phyloP scores from a whole-genome alignment of 179 eudicot genomes.

The Corrigiola litoralis region DNA sequence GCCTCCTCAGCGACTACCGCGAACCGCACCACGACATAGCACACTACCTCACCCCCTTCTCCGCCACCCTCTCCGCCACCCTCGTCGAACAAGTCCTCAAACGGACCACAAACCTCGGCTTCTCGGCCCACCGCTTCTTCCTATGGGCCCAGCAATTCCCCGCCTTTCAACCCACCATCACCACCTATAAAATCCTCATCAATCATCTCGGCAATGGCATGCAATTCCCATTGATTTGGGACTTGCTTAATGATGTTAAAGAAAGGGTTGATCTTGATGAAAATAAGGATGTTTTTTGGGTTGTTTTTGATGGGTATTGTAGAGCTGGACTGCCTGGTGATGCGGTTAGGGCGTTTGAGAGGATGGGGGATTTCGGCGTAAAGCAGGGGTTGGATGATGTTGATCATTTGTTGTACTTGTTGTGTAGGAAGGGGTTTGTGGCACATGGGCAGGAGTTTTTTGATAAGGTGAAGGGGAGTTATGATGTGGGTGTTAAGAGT shows the following conservation, averaged over 20 bases:
- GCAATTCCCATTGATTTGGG: slow-evolving; percentile 86
- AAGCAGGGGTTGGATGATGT: slow-evolving; percentile 48
- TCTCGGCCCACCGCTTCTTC: slow-evolving; percentile 86
- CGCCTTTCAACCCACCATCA: slow-evolving; percentile 38
- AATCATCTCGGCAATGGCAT: slow-evolving; percentile 61
- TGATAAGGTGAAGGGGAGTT: slow-evolving; percentile 43
- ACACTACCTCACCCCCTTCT: slow-evolving; percentile 52
- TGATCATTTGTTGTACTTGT: slow-evolving; percentile 53
- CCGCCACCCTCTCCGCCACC: slow-evolving; percentile 33
- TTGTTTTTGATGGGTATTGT: slow-evolving; percentile 60
- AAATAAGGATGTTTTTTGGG: slow-evolving; percentile 53
- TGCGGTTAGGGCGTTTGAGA: slow-evolving; percentile 61
- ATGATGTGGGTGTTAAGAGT: slow-evolving; percentile 41
- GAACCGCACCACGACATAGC: slow-evolving; percentile 76
- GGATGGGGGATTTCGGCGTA: slow-evolving; percentile 71
- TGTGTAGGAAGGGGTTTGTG: slow-evolving; percentile 66
- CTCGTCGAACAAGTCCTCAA: slow-evolving; percentile 72
- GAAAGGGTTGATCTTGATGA: slow-evolving; percentile 30
- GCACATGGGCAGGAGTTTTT: slow-evolving; percentile 63
- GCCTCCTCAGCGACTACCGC: slow-evolving; percentile 70
- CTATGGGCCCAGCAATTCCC: slow-evolving; percentile 59
- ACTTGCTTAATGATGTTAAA: slow-evolving; percentile 57
- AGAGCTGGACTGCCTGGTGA: slow-evolving; percentile 63
- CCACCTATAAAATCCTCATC: slow-evolving; percentile 54
- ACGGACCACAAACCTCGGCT: slow-evolving; percentile 64